Base-by-base conservation (phyloP, 176 grass and related monocot species). In the Saccharum officinarum region DNA sequence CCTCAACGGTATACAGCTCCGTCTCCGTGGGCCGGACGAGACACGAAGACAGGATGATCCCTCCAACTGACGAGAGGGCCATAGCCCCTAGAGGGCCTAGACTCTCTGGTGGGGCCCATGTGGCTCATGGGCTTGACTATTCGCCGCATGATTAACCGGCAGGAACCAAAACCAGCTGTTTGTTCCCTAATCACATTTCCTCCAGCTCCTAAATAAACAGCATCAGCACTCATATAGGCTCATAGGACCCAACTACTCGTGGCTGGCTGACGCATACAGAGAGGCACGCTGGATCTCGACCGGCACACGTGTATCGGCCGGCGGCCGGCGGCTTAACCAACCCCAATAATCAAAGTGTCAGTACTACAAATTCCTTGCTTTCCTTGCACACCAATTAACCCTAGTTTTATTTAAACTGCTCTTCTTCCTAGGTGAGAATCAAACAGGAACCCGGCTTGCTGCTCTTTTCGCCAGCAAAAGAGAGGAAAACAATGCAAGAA, bases 251-350 rank as follows among this genome's bases (percentile, higher is more conserved):
- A 13, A 31, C 38, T 37, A 34, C 7, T 54, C 50, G 20, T 15
- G 16, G 23, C 7, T 28, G 26, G 79, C 39, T 82, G 79, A 77
- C 49, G 49, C 71, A 25, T 67, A 78, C 75, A 3, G 8, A 0
- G 1, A 1, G 37, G 14, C 25, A 23, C 67, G 80, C 67, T 76
- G 60, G 38, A 86, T 85, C 47, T 69, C 38, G 38, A 10, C 36
- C 45, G 60, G 23, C 37, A 22, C 82, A 89, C 70, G 78, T 86
- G 88, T 77, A 36, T 77, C 64, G 26, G 42, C 71, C 16, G 5
- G 70, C 22, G 41, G 82, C 36, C 75, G 82, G 82, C 60, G 30
- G 45, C 49, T 16, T 50, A 88, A 62, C 50, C 65, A 63, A 77
- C 73, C 16, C 33, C 20, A 70, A 57, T 47, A 82, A 60, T 44